Base-by-base conservation (phyloP, 129 eudicot genomes). In the Solidago caesia region DNA sequence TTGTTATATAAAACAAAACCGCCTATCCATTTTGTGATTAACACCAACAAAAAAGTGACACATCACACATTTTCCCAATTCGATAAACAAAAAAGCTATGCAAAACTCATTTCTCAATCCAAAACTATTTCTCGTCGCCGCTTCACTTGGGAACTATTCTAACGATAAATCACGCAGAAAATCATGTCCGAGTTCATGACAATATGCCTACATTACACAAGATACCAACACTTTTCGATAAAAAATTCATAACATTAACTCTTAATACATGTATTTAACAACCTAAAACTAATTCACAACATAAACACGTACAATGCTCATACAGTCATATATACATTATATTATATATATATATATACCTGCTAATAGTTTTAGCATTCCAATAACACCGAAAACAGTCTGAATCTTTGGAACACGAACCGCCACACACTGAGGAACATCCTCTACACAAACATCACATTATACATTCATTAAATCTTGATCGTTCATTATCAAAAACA, bases 291-390 rank as follows among this genome's bases (percentile, higher is more conserved):
- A 33, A 33, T 33, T 33, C 39, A 33, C 39, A 33, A 33, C 39
- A 33, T 33, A 33, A 21, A 33, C 39, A 33, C 39, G 39, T 33
- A 33, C 60, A 55, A 13, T 25, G 27, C 33, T 45, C 43, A 68
- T 43, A 67, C 14, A 44, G 39, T 51, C 9, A 27, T 26, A 43
- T 39, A 16, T 9, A 53, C 44, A 4, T 5, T 2, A 33, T 12
- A 41, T 16, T 42, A 70, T 10, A 8, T 10, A 8, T 49, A 49
- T n/a, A 13, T 13, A 14, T 56, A 33, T 6, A 82, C 99, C 97
- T 88, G 96, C 93, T 74, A 94, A 56, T 29, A 94, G 97, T 89
- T 94, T 91, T 13, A 94, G 77, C 75, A 85, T 83, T 83, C 99
- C 99, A 80, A 94, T 76, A 5, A 94, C 84, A 60, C 99, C 99